A percentile compares a stretch with the other conserved stretches of the same genome.
Conservation (phyloP, 1,284 basidiomycete species). For the Mycena sp. region DNA sequence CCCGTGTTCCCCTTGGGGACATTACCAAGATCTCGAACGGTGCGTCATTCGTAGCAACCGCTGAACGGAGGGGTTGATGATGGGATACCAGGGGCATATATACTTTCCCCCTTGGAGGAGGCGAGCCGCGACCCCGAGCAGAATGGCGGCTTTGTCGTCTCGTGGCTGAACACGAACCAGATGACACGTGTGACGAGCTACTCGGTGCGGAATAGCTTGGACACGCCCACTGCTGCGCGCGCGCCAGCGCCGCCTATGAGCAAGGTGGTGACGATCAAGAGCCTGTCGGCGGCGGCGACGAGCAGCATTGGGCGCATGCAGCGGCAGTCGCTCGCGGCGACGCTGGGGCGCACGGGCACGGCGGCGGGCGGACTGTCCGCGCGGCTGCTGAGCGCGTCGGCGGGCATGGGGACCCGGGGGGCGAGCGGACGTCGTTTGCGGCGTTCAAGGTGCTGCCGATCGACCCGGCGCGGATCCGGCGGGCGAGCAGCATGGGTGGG, state of each 20-base stretch:
- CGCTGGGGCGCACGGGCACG: slow-evolving; percentile 44
- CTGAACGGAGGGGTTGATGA: slow-evolving; percentile 16
- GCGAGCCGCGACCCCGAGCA: slow-evolving; percentile 86
- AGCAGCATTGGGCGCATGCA: slow-evolving; percentile 30
- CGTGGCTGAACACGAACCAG: slow-evolving; percentile 75
- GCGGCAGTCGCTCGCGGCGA: slow-evolving; percentile 13
- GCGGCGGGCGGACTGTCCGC: slow-evolving; percentile 44
- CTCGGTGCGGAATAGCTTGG: slow-evolving; percentile 77
- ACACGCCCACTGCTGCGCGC: slow-evolving; percentile 39
- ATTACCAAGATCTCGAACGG: slow-evolving; percentile 89
- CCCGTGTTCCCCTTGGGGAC: slow-evolving; percentile 86
- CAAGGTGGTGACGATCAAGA: slow-evolving; percentile 24
- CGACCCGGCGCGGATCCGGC: slow-evolving; percentile 65
- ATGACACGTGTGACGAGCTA: slow-evolving; percentile 84
- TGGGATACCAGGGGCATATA: slow-evolving; percentile 77
- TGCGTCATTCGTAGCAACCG: slow-evolving; percentile 35
- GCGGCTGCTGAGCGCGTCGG: slow-evolving; percentile 21
- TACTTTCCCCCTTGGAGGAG: slow-evolving; percentile 90
- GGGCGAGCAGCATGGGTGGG: slow-evolving; percentile 57
- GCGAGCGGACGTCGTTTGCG: slow-evolving; percentile 53
- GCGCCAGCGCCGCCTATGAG: slow-evolving; percentile 32
- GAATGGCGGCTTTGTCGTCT: slow-evolving; percentile 87
- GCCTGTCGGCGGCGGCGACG: slow-evolving; percentile 26
- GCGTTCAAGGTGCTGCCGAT: slow-evolving; percentile 83
- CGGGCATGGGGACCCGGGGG: slow-evolving; percentile 13